Percentiles rank a stretch among this genome's conserved stretches.
These are phyloP conservation scores for Graphium sp. DNA, from an alignment of 2,329 filamentous ascomycete species.

Conservation along the genomic window DNA sequence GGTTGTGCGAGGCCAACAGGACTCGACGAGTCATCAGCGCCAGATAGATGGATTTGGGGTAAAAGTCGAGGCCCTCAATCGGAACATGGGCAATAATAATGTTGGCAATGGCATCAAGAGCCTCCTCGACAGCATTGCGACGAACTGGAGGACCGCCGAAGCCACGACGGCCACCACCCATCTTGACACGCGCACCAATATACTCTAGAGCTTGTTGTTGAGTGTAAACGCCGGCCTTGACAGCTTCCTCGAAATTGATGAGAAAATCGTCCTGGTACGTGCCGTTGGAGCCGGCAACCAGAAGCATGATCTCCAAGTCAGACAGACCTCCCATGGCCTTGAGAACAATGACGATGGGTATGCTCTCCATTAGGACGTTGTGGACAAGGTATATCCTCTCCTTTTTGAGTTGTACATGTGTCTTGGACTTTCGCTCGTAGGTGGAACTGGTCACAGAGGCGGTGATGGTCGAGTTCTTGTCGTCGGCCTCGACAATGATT, in stretches of 20 bases:
- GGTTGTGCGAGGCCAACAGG: slow-evolving; percentile 81
- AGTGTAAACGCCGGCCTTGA: slow-evolving; percentile 70
- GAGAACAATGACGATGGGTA: slow-evolving; percentile 87
- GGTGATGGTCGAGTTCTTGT: slow-evolving; percentile 84
- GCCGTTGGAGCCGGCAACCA: slow-evolving; percentile 76
- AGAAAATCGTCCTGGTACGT: slow-evolving; percentile 89
- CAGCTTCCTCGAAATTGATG: slow-evolving; percentile 86
- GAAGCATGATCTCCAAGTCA: slow-evolving; percentile 84
- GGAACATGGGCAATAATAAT: slow-evolving; percentile 91
- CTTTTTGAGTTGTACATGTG: slow-evolving; percentile 88
- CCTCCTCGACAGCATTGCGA: slow-evolving; percentile 77
- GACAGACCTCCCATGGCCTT: slow-evolving; percentile 89
- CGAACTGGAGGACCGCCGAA: slow-evolving; percentile 33
- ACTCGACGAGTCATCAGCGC: slow-evolving; percentile 96
- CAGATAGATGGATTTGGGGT: slow-evolving; percentile 92
- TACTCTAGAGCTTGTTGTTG: slow-evolving; percentile 94
- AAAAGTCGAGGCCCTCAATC: slow-evolving; percentile 80
- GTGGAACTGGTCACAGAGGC: slow-evolving; percentile 97
- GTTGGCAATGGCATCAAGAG: slow-evolving; percentile 79
- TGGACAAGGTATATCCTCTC: slow-evolving; percentile 79
- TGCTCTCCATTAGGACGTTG: slow-evolving; percentile 80
- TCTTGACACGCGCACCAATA: slow-evolving; percentile 74
- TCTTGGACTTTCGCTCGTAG: slow-evolving; percentile 95
- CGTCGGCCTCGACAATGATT: slow-evolving; percentile 87
- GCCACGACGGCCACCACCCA: slow-evolving; percentile 51